Evolutionary conservation across 2,329 filamentous ascomycete species (phyloP).

Genomic region (Cephalotrichum gorgonifer): DNA sequence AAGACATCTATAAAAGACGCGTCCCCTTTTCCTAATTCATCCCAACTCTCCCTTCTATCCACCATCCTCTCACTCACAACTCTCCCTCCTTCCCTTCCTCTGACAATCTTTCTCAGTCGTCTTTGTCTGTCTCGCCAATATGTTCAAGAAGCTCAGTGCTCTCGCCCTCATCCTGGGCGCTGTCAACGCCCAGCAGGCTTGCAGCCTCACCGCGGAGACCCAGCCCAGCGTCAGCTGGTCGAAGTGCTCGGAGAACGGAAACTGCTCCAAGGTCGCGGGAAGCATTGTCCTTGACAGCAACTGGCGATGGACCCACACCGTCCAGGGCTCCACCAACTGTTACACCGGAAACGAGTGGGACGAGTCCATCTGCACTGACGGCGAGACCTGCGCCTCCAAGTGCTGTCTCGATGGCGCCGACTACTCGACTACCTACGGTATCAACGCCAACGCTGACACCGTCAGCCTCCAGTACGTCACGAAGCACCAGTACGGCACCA

Average conservation of each 20-base stretch:
- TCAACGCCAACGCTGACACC: conserved; percentile 31
- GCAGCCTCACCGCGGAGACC: conserved; percentile 33
- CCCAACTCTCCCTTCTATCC: too few relatives aligned
- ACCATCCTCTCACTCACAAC: background rate
- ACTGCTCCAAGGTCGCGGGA: conserved; percentile 36
- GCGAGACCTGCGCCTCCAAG: conserved; percentile 29
- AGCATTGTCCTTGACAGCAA: conserved; percentile 48
- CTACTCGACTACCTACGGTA: conserved; percentile 34
- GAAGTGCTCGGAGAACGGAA: conserved; percentile 38
- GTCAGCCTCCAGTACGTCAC: conserved; percentile 42
- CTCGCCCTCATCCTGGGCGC: conserved; percentile 29
- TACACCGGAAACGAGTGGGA: conserved; percentile 32
- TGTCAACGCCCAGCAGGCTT: conserved; percentile 39
- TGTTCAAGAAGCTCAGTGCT: conserved; percentile 14
- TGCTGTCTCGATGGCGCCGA: conserved; percentile 36
- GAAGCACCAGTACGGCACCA: conserved; percentile 29
- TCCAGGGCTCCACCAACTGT: conserved; percentile 30
- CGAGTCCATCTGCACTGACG: conserved; percentile 23
- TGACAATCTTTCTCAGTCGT: background rate
- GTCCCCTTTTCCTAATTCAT: too few relatives aligned
- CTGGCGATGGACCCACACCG: conserved; percentile 49
- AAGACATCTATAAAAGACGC: too few relatives aligned
- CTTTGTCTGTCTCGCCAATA: conserved; percentile 3
- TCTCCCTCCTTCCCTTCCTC: background rate
- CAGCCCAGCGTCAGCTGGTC: conserved; percentile 45